Conservation (phyloP, 306 rosid species). For the Comarum palustre region DNA sequence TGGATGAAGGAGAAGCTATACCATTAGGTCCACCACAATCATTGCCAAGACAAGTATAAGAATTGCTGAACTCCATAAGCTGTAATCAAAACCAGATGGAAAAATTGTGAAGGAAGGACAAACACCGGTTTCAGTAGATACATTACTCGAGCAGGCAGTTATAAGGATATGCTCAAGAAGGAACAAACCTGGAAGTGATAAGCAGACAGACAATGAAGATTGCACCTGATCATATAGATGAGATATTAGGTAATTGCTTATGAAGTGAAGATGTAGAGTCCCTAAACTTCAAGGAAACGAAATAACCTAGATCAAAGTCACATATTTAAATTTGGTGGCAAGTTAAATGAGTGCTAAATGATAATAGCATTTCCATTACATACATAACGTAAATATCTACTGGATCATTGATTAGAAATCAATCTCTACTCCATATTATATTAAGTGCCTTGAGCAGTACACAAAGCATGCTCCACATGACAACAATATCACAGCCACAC, state of each 20-base stretch:
- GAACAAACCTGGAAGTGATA: conserved; percentile 75
- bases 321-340: background rate
- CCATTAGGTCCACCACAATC: conserved; percentile 95
- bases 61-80: conserved; percentile 93
- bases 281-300: background rate
- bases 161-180: conserved; percentile 11
- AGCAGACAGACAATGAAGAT: conserved; percentile 81
- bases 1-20: conserved; percentile 26
- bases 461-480: background rate
- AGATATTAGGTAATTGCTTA: conserved; percentile 16
- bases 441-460: background rate
- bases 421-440: background rate
- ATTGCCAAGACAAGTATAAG: conserved; percentile 83
- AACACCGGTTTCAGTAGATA: background rate
- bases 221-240: conserved; percentile 56
- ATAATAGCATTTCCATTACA: background rate
- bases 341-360: background rate
- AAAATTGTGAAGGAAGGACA: conserved; percentile 1
- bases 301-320: background rate
- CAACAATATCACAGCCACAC: background rate
- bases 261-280: background rate
- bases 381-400: background rate
- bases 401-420: background rate
- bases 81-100: conserved; percentile 51
- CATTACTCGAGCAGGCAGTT: too few relatives aligned